These are phyloP conservation scores for Erysimum cheiranthoides DNA, from an alignment of 345 rosid species.

Conservation along the genomic window DNA sequence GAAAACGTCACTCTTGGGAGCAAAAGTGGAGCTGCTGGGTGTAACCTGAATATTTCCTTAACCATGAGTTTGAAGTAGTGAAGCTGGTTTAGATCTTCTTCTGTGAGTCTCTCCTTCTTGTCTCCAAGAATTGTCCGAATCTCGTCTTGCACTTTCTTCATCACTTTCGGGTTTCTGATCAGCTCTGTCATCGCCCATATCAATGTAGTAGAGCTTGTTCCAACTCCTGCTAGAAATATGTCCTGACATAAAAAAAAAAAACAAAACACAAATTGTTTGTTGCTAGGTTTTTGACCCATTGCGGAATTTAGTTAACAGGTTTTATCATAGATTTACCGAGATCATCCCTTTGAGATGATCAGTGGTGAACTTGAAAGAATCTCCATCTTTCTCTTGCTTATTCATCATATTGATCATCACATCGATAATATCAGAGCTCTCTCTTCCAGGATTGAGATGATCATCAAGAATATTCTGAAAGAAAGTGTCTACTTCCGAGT, in stretches of 20 bases:
- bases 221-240: constrained; percentile 53
- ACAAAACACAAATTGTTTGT: too few relatives aligned
- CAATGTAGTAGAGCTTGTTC: constrained; percentile 42
- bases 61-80: constrained; percentile 52
- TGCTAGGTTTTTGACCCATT: too few relatives aligned
- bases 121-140: constrained; percentile 38
- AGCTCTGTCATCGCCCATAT: constrained; percentile 55
- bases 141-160: constrained; percentile 54
- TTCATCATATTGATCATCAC: constrained; percentile 47
- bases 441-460: constrained; percentile 34
- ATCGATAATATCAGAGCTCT: constrained; percentile 50
- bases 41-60: constrained; percentile 61
- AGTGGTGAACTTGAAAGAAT: constrained; percentile 34
- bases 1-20: constrained; percentile 53
- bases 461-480: constrained; percentile 33
- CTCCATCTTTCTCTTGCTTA: constrained; percentile 38
- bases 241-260: constrained; percentile 28
- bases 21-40: constrained; percentile 57
- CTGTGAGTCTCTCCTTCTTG: constrained; percentile 41
- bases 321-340: constrained; percentile 37
- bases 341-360: constrained; percentile 57
- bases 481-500: constrained; percentile 15
- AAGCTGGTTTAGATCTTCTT: constrained; percentile 46
- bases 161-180: constrained; percentile 44
- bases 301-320: too few relatives aligned